Evolutionary conservation across 371 early-diverging fungal species (phyloP).

Genomic region (Mucor sp.): DNA sequence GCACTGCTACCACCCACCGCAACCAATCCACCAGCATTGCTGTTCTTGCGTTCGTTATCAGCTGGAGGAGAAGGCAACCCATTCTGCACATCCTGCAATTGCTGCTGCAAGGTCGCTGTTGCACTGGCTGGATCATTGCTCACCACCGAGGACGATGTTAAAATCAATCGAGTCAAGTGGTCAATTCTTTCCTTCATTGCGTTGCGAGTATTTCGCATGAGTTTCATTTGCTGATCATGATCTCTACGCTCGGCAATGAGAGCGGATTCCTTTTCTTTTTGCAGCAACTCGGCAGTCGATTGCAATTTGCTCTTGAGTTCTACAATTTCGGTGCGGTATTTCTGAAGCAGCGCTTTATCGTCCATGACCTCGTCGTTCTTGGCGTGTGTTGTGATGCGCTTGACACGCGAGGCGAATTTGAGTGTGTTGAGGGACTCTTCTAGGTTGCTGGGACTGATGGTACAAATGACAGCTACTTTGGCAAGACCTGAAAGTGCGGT

Average conservation of each 20-base stretch:
- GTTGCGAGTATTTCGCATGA: slow-evolving; percentile 71
- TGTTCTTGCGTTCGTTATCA: not conserved
- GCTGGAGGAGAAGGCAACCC: not conserved
- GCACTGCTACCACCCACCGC: not conserved
- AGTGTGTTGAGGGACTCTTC: slow-evolving; percentile 89
- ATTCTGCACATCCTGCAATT: not conserved
- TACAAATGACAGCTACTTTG: slow-evolving; percentile 83
- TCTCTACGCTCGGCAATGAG: slow-evolving; percentile 41
- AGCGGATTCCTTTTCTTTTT: slow-evolving; percentile 47
- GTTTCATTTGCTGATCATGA: slow-evolving; percentile 78
- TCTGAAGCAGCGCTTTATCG: slow-evolving; percentile 85
- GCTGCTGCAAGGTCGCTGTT: not conserved
- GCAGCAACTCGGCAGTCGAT: slow-evolving; percentile 45
- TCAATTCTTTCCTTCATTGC: slow-evolving; percentile 74
- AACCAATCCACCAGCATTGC: not conserved
- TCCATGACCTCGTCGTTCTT: slow-evolving; percentile 75
- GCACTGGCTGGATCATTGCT: not conserved
- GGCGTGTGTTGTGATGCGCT: slow-evolving; percentile 70
- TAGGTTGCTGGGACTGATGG: slow-evolving; percentile 69
- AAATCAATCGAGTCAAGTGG: slow-evolving; percentile 81
- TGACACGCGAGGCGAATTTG: slow-evolving; percentile 85
- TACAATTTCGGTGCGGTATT: slow-evolving; percentile 81
- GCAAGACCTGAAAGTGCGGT: slow-evolving; percentile 83
- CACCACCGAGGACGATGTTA: slow-evolving; percentile 68
- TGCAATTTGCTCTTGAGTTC: slow-evolving; percentile 82